These are phyloP conservation scores for Leptographium lundbergii DNA, from an alignment of 2,329 filamentous ascomycete species.

Conservation along the genomic window DNA sequence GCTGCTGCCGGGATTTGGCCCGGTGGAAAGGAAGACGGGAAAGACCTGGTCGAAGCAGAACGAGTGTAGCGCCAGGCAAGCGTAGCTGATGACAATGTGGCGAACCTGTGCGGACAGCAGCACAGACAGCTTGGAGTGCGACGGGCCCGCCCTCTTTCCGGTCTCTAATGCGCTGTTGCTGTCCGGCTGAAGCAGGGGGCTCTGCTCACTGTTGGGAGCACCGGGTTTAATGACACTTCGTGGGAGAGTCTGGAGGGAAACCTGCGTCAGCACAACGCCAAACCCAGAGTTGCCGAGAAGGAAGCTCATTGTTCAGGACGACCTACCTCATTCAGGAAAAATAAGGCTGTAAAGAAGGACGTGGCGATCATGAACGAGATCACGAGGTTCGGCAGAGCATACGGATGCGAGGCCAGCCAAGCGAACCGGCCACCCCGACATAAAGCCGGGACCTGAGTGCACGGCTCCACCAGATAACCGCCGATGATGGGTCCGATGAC, in stretches of 20 bases:
- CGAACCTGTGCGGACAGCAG: background rate
- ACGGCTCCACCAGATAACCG: constrained; percentile 8
- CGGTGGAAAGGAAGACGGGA: constrained; percentile 7
- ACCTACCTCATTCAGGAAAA: constrained; percentile 6
- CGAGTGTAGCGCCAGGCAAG: constrained; percentile 5
- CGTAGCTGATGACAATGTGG: constrained; percentile 4
- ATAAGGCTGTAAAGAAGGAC: background rate
- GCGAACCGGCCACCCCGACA: constrained; percentile 3
- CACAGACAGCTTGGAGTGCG: background rate
- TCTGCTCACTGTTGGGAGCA: background rate
- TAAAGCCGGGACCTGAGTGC: background rate
- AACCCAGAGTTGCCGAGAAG: background rate
- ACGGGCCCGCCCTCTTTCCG: background rate
- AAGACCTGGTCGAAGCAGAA: constrained; percentile 10
- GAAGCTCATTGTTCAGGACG: background rate
- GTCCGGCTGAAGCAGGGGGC: background rate
- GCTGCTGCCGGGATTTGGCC: background rate
- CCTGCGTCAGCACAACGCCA: background rate
- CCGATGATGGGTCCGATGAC: constrained; percentile 8
- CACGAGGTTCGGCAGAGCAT: constrained; percentile 8
- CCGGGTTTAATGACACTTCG: too few species aligned
- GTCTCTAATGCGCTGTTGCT: background rate
- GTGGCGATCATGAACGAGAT: background rate
- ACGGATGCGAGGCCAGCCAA: constrained; percentile 5
- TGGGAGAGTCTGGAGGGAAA: background rate